These are phyloP conservation scores for Anisodus acutangulus DNA, from an alignment of 257 asterid species.

Conservation along the genomic window DNA sequence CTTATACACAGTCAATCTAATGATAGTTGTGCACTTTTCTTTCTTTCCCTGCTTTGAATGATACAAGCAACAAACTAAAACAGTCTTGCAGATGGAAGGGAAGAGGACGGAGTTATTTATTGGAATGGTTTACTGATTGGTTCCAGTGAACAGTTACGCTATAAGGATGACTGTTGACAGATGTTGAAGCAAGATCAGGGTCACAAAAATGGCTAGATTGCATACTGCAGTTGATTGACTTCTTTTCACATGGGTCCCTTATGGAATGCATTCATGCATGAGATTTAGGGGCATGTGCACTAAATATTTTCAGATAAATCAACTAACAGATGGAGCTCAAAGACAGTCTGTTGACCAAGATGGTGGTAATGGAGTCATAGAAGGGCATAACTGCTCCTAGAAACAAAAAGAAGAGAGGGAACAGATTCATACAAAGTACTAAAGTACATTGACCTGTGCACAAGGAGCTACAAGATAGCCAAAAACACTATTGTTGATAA, in stretches of 20 bases:
- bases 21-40: not conserved
- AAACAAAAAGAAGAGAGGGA: not conserved
- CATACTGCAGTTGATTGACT: slow-evolving; percentile 19
- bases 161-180: not conserved
- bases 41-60: not conserved
- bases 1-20: not conserved
- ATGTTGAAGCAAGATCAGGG: slow-evolving; percentile 15
- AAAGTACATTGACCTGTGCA: not conserved
- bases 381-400: not conserved
- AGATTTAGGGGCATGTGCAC: slow-evolving; percentile 14
- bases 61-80: not conserved
- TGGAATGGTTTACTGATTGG: not conserved
- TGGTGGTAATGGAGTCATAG: not conserved
- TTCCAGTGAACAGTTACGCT: not conserved
- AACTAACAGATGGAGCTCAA: slow-evolving; percentile 11
- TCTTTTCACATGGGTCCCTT: not conserved
- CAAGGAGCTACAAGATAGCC: slow-evolving; percentile 13
- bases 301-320: not conserved
- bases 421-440: not conserved
- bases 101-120: not conserved
- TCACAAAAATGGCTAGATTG: slow-evolving; percentile 7
- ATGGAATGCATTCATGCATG: slow-evolving; percentile 4
- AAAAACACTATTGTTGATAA: not conserved
- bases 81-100: slow-evolving; percentile 17
- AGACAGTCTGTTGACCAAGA: slow-evolving; percentile 12